Evolutionary conservation across 1,284 basidiomycete species (phyloP).

Genomic region (Apiotrichum sp.): DNA sequence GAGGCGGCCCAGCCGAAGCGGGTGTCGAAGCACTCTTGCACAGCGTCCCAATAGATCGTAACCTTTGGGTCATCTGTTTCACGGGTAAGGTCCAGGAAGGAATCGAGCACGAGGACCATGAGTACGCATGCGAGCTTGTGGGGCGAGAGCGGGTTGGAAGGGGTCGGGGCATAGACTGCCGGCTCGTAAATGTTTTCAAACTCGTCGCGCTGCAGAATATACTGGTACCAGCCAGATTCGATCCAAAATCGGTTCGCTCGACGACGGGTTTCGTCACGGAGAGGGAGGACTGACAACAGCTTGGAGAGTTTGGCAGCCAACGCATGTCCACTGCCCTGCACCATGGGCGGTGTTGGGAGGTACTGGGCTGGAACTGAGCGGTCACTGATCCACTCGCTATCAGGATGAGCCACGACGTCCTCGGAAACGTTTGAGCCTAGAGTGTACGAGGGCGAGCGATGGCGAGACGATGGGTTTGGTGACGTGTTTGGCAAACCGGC

Average conservation of each 20-base stretch:
- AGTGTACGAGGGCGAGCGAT: not conserved
- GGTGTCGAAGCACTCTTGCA: slow-evolving; percentile 39
- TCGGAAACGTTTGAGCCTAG: slow-evolving; percentile 17
- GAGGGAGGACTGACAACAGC: slow-evolving; percentile 30
- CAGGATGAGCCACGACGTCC: slow-evolving; percentile 28
- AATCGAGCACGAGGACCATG: slow-evolving; percentile 38
- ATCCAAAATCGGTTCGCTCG: slow-evolving; percentile 28
- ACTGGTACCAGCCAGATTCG: slow-evolving; percentile 35
- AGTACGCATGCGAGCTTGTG: slow-evolving; percentile 43
- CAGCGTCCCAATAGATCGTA: slow-evolving; percentile 36
- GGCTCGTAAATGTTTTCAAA: slow-evolving; percentile 38
- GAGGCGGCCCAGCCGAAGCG: slow-evolving; percentile 39
- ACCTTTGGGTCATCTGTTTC: slow-evolving; percentile 27
- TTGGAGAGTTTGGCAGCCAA: slow-evolving; percentile 16
- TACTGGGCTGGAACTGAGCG: slow-evolving; percentile 38
- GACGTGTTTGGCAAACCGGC: not conserved
- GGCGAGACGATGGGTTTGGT: not conserved
- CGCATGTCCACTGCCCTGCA: slow-evolving; percentile 1
- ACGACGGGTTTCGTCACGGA: slow-evolving; percentile 24
- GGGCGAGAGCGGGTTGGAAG: slow-evolving; percentile 36
- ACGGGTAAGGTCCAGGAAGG: slow-evolving; percentile 31
- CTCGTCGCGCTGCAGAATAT: slow-evolving; percentile 31
- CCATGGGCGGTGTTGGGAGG: slow-evolving; percentile 14
- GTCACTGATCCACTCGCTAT: slow-evolving; percentile 38
- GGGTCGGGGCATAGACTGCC: slow-evolving; percentile 35